Evolutionary conservation across 2,329 filamentous ascomycete species (phyloP).

Genomic region (Raffaelea albimanens): DNA sequence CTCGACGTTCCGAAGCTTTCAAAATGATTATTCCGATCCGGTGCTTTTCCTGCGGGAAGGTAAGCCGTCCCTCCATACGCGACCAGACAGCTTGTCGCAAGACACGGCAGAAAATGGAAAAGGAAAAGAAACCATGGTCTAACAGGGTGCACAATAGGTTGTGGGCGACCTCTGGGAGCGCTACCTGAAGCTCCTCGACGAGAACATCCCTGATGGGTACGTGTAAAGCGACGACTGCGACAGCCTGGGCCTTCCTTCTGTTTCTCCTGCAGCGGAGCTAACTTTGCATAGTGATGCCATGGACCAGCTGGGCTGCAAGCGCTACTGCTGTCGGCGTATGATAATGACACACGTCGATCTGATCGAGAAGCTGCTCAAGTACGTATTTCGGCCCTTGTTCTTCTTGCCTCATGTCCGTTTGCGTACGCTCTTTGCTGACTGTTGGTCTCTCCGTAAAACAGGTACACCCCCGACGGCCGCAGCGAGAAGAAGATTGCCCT

Average conservation of each 20-base stretch:
- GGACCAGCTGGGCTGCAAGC: slow-evolving; percentile 84
- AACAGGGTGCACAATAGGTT: slow-evolving; percentile 54
- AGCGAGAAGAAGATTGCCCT: slow-evolving; percentile 49
- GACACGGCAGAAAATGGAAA: background rate
- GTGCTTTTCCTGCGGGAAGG: slow-evolving; percentile 99
- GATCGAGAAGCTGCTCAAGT: slow-evolving; percentile 97
- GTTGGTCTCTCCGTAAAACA: slow-evolving; percentile 18
- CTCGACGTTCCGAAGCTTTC: background rate
- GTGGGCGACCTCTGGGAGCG: slow-evolving; percentile 96
- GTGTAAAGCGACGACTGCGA: slow-evolving; percentile 17
- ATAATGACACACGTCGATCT: slow-evolving; percentile 99
- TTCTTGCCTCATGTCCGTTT: background rate
- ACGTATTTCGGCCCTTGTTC: slow-evolving; percentile 23
- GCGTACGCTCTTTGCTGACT: background rate
- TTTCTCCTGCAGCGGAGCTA: background rate
- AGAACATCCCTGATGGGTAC: slow-evolving; percentile 65
- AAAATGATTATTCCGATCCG: slow-evolving; percentile 96
- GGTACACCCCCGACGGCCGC: slow-evolving; percentile 54
- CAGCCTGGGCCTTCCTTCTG: background rate
- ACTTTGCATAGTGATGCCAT: slow-evolving; percentile 67
- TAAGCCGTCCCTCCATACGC: slow-evolving; percentile 28
- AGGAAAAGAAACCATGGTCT: slow-evolving; percentile 18
- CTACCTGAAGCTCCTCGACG: slow-evolving; percentile 81
- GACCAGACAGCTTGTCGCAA: background rate
- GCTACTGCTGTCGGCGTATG: slow-evolving; percentile 99